Evolutionary conservation across 2,329 filamentous ascomycete species (phyloP), one percentile per base, ranked within the genome.

Genomic region (Venturia carpophila): DNA sequence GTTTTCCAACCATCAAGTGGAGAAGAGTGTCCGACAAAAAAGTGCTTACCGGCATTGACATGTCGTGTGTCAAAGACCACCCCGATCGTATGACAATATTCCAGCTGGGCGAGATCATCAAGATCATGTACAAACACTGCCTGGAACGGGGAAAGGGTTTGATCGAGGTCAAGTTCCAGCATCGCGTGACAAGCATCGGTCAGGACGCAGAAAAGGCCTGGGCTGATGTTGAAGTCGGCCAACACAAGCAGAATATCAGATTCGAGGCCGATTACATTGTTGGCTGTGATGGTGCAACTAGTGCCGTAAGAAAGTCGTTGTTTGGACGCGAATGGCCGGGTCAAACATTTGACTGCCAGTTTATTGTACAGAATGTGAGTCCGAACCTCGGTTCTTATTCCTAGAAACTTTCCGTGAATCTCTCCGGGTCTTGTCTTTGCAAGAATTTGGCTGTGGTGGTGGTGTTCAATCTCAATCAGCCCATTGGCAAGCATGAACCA

Each of bases 351-450:
- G 64, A 43, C 13, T 37, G 21, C 2, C 73, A 75, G 64, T 73
- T 78, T 56, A 73, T 78, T 1, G 75, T 76, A 11, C 76, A 74
- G 5, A 75, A 78, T 66, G 68, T 69, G 10, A 21, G 42, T 17
- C n/a, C n/a, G n/a, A n/a, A n/a, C n/a, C 19, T 17, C n/a, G 13
- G 17, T 17, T 4, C 5, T 19, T 41, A 27, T 34, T 6, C 30
- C 30, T 34, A 6, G 30, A 34, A 34, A 34, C 6, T 6, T 34
- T 34, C 30, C 30, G 30, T 34, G 6, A 34, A 41, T 41, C 15
- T 9, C 39, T 41, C 10, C 39, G 6, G 6, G 30, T 34, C 30
- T 34, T 34, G 30, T 34, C 6, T 3, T 34, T 34, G 30, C 39
- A 41, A 5, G 10, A 41, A 41, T 41, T 41, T 15, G 15, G 39